Percentiles rank a stretch among this genome's conserved stretches.
These are phyloP conservation scores for Suillus sp. DNA, from an alignment of 768 basidiomycete genomes.

Conservation along the genomic window DNA sequence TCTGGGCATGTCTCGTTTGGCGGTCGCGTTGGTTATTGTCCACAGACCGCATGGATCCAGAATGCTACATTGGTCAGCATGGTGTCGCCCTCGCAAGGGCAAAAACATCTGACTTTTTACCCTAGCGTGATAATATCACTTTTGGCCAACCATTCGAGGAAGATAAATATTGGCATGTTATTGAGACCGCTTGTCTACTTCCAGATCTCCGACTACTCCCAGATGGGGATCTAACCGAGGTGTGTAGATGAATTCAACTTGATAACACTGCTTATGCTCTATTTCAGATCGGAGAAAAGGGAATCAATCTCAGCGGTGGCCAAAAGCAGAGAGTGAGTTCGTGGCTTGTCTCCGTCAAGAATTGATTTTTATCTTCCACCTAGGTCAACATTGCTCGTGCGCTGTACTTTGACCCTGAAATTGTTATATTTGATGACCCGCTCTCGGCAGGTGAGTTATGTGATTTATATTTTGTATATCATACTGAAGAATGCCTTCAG, in stretches of 20 bases:
- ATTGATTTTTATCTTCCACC: neutral
- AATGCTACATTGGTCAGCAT: conserved; percentile 57
- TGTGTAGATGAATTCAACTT: conserved; percentile 22
- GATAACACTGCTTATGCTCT: neutral
- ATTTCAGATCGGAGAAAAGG: conserved; percentile 68
- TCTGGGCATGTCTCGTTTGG: conserved; percentile 59
- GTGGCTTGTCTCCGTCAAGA: neutral
- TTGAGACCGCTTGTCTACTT: conserved; percentile 59
- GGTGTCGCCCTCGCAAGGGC: neutral
- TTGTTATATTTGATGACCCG: conserved; percentile 65
- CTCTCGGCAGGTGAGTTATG: conserved; percentile 54
- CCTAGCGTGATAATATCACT: conserved; percentile 62
- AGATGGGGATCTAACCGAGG: conserved; percentile 75
- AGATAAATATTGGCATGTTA: conserved; percentile 63
- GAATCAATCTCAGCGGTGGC: conserved; percentile 67
- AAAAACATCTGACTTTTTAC: neutral
- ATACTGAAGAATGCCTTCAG: conserved; percentile 29
- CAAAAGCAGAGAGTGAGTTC: conserved; percentile 57
- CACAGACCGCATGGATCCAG: conserved; percentile 79
- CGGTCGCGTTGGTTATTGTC: conserved; percentile 66
- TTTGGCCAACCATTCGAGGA: conserved; percentile 70
- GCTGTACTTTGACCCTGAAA: conserved; percentile 63
- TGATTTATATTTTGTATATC: neutral
- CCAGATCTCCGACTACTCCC: conserved; percentile 66
- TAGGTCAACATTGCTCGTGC: conserved; percentile 72